Percentiles rank a stretch among this genome's conserved stretches.
Conservation (phyloP, 2,329 filamentous ascomycete genomes). For the Sarocladium oryzae region DNA sequence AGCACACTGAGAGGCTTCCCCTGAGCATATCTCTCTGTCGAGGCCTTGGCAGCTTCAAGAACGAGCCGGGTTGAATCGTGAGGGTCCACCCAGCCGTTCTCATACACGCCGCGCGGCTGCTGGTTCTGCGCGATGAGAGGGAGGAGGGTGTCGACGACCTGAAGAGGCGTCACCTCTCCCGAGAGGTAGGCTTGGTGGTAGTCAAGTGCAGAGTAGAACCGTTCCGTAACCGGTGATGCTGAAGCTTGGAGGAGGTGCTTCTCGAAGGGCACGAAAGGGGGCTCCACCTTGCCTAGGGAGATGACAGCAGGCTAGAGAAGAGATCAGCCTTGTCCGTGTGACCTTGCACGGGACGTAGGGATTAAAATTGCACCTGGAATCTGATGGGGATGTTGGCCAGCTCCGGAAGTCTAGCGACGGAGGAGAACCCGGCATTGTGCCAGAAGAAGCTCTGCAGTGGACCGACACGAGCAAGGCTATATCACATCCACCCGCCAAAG, state of each 20-base stretch:
- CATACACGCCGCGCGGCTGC: conserved; percentile 51
- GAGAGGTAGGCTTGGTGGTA: conserved; percentile 70
- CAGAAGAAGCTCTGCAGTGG: conserved; percentile 60
- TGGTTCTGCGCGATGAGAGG: conserved; percentile 60
- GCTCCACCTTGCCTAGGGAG: conserved; percentile 34
- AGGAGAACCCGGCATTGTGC: conserved; percentile 56
- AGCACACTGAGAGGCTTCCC: conserved; percentile 61
- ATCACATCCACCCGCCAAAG: conserved; percentile 19
- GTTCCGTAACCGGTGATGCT: conserved; percentile 25
- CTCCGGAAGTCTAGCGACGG: conserved; percentile 37
- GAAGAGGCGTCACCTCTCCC: conserved; percentile 62
- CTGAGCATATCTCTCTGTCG: conserved; percentile 63
- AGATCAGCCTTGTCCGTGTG: neutral
- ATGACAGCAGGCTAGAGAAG: conserved; percentile 47
- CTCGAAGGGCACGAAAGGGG: conserved; percentile 32
- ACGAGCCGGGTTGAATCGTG: conserved; percentile 51
- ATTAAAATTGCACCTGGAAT: conserved; percentile 42
- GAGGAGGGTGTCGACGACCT: conserved; percentile 65
- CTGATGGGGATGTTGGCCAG: conserved; percentile 39
- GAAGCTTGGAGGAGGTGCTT: conserved; percentile 31
- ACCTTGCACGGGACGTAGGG: no score
- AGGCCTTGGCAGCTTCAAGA: conserved; percentile 62
- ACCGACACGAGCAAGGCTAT: conserved; percentile 6
- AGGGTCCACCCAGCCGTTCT: conserved; percentile 65
- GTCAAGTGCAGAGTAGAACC: conserved; percentile 66